phyloP scores from a whole-genome alignment of 2,329 filamentous ascomycete genomes.

The Aspergillus sclerotialis region DNA sequence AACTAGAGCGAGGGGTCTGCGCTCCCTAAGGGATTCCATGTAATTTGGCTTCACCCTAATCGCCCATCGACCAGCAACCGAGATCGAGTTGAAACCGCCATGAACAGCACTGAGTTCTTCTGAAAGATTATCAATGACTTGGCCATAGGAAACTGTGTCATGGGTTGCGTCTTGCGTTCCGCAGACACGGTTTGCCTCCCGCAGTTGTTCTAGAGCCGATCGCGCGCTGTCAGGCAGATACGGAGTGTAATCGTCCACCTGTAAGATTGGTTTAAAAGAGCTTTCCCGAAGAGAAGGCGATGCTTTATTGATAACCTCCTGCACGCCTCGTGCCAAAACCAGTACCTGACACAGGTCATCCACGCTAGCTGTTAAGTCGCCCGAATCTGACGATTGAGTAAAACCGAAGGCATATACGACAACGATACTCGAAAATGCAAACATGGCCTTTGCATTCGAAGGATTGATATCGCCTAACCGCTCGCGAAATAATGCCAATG shows the following conservation, averaged over 20 bases:
- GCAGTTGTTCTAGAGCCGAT: slow-evolving; percentile 14
- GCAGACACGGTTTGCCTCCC: slow-evolving; percentile 20
- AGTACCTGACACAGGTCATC: slow-evolving; percentile 27
- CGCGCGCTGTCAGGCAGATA: slow-evolving; percentile 14
- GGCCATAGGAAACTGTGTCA: slow-evolving; percentile 15
- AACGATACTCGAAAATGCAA: slow-evolving; percentile 31
- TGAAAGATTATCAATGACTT: slow-evolving; percentile 19
- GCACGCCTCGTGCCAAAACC: slow-evolving; percentile 27
- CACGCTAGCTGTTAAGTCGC: slow-evolving; percentile 22
- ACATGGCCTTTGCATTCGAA: slow-evolving; percentile 34
- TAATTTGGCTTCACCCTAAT: slow-evolving; percentile 28
- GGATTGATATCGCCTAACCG: slow-evolving; percentile 23
- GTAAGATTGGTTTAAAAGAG: slow-evolving; percentile 21
- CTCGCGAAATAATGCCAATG: slow-evolving; percentile 28
- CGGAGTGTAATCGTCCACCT: slow-evolving; percentile 15
- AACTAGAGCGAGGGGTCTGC: slow-evolving; percentile 44
- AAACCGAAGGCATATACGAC: slow-evolving; percentile 34
- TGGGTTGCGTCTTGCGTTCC: slow-evolving; percentile 14
- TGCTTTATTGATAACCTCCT: slow-evolving; percentile 24
- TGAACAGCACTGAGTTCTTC: slow-evolving; percentile 20
- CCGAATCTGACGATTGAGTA: slow-evolving; percentile 18
- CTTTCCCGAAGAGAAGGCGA: slow-evolving; percentile 16
- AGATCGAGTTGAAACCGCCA: slow-evolving; percentile 48
- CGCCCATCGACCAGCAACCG: slow-evolving; percentile 30
- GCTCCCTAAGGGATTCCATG: slow-evolving; percentile 30